Evolutionary conservation across 2,329 filamentous ascomycete genomes (phyloP), one percentile per base, ranked within the genome.

Genomic region (Aureobasidium sp.): DNA sequence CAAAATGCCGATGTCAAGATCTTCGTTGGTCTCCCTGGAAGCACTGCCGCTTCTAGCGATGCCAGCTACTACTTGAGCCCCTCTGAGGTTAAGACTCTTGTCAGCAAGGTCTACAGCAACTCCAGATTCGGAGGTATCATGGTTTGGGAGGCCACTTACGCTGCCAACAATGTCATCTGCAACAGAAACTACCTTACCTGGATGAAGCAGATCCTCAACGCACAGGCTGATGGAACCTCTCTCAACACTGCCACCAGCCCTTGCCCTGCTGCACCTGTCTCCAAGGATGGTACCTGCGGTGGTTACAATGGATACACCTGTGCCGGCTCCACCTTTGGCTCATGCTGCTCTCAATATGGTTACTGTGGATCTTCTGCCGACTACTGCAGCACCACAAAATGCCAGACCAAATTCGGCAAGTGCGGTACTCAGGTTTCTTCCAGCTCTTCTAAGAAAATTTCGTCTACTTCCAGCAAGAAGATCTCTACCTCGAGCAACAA

Each of bases 41-140:
- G 68, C 19, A 21, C 59, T 4, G 29, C 24, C 12, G 61, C 62
- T 39, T 64, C 65, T 2, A 61, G 58, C 17, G 42, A 61, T 14
- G 59, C 62, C 0, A 41, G 48, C 29, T 71, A 70, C 59, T 81
- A 81, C 60, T 63, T 82, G 14, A 64, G 62, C 1, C 74, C 74
- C 0, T 54, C 59, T 1, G 71, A 80, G 55, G 76, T 73, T 2
- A 63, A 72, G 50, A 60, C 61, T 2, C 58, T 81, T 49, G 64
- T 80, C 21, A 58, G 65, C n/a, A 60, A 65, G 37, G 75, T 72
- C 57, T 70, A 70, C 56, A 62, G 61, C 14, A 62, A 67, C 19
- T 53, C 67, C 19, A 66, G 64, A 2, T 82, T 82, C 58, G 79
- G 78, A 35, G 80, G 80, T 66, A 68, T 80, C 35, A 82, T 81